A percentile compares a stretch with the other conserved stretches of the same genome.
These are phyloP conservation scores for Eucalyptus cladocalyx DNA, from an alignment of 345 rosid genomes.

Conservation along the genomic window DNA sequence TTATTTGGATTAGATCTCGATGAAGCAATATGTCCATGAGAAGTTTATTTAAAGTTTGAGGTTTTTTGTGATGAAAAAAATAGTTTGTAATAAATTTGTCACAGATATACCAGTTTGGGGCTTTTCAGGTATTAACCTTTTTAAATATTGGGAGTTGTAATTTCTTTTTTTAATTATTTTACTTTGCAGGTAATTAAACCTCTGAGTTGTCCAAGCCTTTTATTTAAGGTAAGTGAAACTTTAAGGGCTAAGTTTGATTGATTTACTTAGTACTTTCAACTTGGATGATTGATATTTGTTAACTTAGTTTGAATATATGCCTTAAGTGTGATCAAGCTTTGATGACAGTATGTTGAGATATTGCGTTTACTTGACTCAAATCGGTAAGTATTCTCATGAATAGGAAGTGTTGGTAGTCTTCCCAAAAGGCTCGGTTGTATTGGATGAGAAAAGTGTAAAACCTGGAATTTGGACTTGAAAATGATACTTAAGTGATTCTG, in stretches of 20 bases:
- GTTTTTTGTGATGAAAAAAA: too few relatives aligned
- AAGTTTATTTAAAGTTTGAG: too few relatives aligned
- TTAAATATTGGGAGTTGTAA: not conserved
- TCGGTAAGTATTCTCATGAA: not conserved
- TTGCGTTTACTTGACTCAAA: not conserved
- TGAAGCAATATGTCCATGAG: too few relatives aligned
- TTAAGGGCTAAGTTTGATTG: not conserved
- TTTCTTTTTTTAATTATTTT: too few relatives aligned
- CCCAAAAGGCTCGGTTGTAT: not conserved
- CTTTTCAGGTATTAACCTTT: too few relatives aligned
- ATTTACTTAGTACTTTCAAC: too few relatives aligned
- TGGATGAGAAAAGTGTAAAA: not conserved
- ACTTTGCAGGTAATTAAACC: not conserved
- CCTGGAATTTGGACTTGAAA: not conserved
- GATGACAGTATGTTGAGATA: not conserved
- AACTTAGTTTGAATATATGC: not conserved
- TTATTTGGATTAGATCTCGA: too few relatives aligned
- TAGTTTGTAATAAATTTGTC: too few relatives aligned
- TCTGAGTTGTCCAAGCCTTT: not conserved
- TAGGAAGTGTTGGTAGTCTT: not conserved
- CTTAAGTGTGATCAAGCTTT: not conserved
- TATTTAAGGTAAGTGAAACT: not conserved
- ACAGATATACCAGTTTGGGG: rapidly evolving
- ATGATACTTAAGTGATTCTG: not conserved
- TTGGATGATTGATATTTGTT: not conserved